These are phyloP conservation scores for Trichophyton benhamiae DNA, from an alignment of 2,329 filamentous ascomycete species.

Conservation along the genomic window DNA sequence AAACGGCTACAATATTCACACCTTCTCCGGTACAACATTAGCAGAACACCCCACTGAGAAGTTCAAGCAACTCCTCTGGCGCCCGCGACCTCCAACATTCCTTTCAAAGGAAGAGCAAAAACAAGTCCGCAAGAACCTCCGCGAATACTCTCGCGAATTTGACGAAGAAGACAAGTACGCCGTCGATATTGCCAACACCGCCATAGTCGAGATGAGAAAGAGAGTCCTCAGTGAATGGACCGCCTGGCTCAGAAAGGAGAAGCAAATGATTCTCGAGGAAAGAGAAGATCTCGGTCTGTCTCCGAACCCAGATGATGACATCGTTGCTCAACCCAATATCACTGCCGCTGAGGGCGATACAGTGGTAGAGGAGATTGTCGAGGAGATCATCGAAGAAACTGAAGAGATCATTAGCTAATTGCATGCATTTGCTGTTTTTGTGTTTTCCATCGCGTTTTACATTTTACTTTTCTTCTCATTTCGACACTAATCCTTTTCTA, in stretches of 20 bases:
- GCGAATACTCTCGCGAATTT: conserved; percentile 89
- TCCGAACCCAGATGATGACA: conserved; percentile 49
- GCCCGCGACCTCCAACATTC: conserved; percentile 79
- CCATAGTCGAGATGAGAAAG: conserved; percentile 79
- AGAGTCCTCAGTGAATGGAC: conserved; percentile 78
- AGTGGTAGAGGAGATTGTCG: conserved; percentile 78
- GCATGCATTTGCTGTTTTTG: neutral
- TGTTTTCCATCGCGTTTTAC: neutral
- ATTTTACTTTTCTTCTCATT: conserved; percentile 2
- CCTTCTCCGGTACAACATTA: conserved; percentile 81
- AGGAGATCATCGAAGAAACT: conserved; percentile 69
- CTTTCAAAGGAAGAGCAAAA: conserved; percentile 96
- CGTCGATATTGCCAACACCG: conserved; percentile 84
- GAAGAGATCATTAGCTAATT: conserved; percentile 57
- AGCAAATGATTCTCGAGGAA: conserved; percentile 61
- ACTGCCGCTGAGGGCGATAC: conserved; percentile 54
- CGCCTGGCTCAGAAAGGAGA: conserved; percentile 64
- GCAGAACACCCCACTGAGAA: conserved; percentile 88
- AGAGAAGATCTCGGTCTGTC: conserved; percentile 55
- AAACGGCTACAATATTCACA: conserved; percentile 97
- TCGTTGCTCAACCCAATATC: conserved; percentile 39
- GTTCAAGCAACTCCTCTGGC: conserved; percentile 96
- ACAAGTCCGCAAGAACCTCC: conserved; percentile 92
- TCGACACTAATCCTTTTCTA: conserved; percentile 3
- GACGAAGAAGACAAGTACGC: conserved; percentile 91